Percentiles rank a stretch among this genome's conserved stretches.
phyloP scores from a whole-genome alignment of 306 rosid species.

The Cucurbita argyrosperma region DNA sequence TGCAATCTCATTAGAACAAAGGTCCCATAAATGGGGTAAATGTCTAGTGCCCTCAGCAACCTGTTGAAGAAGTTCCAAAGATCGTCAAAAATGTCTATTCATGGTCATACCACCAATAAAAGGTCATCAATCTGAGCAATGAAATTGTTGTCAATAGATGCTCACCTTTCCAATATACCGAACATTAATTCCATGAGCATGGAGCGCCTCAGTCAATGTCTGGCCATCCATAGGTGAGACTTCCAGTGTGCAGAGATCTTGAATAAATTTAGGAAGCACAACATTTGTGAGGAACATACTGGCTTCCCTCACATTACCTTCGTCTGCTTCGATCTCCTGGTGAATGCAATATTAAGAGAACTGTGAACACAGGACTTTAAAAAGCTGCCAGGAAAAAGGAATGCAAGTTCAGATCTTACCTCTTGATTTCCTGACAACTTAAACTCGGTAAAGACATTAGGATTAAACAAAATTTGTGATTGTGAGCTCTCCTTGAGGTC shows the following conservation, averaged over 20 bases:
- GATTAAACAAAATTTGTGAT: slow-evolving; percentile 49
- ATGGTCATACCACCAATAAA: background rate
- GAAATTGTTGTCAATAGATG: background rate
- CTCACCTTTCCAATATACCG: slow-evolving; percentile 92
- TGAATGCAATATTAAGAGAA: slow-evolving; percentile 13
- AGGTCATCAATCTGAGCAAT: background rate
- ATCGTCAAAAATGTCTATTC: background rate
- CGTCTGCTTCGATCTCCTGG: slow-evolving; percentile 82
- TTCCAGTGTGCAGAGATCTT: slow-evolving; percentile 95
- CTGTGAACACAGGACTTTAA: background rate
- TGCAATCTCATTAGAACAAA: slow-evolving; percentile 80
- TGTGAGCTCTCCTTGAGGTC: slow-evolving; percentile 33
- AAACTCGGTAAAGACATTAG: slow-evolving; percentile 87
- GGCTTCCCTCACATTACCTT: slow-evolving; percentile 75
- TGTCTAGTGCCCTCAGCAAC: slow-evolving; percentile 90
- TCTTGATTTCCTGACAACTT: slow-evolving; percentile 68
- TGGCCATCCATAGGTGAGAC: slow-evolving; percentile 99
- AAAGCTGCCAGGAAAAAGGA: background rate
- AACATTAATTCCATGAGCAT: slow-evolving; percentile 94
- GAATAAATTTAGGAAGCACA: slow-evolving; percentile 86
- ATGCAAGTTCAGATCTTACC: slow-evolving; percentile 19
- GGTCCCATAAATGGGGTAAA: slow-evolving; percentile 91
- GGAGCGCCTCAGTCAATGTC: slow-evolving; percentile 91
- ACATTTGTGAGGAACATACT: slow-evolving; percentile 60
- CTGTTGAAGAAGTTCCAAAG: slow-evolving; percentile 19